Conservation (phyloP, 1,284 basidiomycete genomes). For the Porodaedalea pini region DNA sequence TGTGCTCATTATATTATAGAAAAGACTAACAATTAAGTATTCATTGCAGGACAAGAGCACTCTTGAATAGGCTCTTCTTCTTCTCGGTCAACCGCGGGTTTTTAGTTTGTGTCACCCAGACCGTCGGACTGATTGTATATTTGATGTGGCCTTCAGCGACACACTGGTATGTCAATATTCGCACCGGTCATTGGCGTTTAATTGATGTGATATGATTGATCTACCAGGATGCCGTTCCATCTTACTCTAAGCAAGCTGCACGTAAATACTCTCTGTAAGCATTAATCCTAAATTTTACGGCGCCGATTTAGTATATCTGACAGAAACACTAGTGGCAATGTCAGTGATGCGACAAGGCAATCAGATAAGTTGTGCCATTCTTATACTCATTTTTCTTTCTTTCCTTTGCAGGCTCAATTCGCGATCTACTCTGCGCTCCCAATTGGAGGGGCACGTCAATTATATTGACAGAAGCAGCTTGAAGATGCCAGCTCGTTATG, state of each 20-base stretch:
- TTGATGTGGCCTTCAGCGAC: not conserved
- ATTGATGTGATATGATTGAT: not conserved
- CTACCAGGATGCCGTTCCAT: not conserved
- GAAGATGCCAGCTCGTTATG: too few species aligned
- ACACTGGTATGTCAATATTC: not conserved
- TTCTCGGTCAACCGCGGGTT: conserved; percentile 1
- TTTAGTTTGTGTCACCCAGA: not conserved
- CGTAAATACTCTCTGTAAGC: conserved; percentile 1
- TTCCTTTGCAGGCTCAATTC: too few species aligned
- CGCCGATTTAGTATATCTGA: not conserved
- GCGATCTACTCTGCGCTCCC: too few species aligned
- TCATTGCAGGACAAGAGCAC: too few species aligned
- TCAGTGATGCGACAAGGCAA: not conserved
- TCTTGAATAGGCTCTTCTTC: not conserved
- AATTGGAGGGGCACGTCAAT: too few species aligned
- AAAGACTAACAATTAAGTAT: too few species aligned
- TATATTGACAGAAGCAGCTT: too few species aligned
- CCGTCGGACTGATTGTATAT: not conserved
- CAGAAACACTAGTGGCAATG: not conserved
- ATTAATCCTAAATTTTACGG: not conserved
- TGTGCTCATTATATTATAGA: too few species aligned
- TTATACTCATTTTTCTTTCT: too few species aligned
- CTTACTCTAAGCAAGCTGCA: not conserved
- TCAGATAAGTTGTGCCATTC: too few species aligned
- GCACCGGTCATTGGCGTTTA: too few species aligned